Base-by-base conservation (phyloP, 306 rosid genomes). In the Lithocarpus polystachyus region DNA sequence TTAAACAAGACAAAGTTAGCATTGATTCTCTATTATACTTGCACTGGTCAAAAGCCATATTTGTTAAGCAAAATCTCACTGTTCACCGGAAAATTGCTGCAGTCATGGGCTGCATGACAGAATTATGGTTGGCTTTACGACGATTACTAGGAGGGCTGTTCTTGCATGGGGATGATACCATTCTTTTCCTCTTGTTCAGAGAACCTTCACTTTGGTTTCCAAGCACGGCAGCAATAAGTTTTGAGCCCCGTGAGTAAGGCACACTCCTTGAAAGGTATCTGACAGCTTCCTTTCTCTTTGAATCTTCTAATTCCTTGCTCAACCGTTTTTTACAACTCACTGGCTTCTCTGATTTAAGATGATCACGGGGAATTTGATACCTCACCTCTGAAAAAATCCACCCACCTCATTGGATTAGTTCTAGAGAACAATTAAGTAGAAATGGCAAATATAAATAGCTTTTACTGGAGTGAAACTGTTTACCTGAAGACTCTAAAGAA, bases 401-500 rank as follows among this genome's bases (percentile, higher is more conserved):
- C 65, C 62, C 45, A 76, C n/a, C n/a, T 68, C 26, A 22, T 37
- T 17, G 68, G 6, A 82, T 82, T 77, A 78, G 84, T 78, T 54
- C 22, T n/a, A 55, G 6, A 64, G 56, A 20, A 35, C 20, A 45
- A 54, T 54, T 79, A 53, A 28, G 78, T 20, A 10, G 37, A 24
- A 68, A 23, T 29, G 73, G 61, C 43, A 20, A 0, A 14, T 28
- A 72, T 60, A 81, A 43, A 9, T 40, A 48, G 35, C 24, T 52
- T 6, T 19, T 4, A 55, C 43, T 48, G 6, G 64, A 72, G 11
- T 55, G 28, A 55, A 35, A 69, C 69, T 24, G 28, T 48, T 83
- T 84, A 95, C 99, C 97, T 84, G 90, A 81, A 81, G 88, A 55
- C 70, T 75, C 71, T 2, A 81, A 22, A 59, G 73, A 3, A 5